Evolutionary conservation across 2,329 filamentous ascomycete species (phyloP).

Genomic region (Colletotrichum scovillei): DNA sequence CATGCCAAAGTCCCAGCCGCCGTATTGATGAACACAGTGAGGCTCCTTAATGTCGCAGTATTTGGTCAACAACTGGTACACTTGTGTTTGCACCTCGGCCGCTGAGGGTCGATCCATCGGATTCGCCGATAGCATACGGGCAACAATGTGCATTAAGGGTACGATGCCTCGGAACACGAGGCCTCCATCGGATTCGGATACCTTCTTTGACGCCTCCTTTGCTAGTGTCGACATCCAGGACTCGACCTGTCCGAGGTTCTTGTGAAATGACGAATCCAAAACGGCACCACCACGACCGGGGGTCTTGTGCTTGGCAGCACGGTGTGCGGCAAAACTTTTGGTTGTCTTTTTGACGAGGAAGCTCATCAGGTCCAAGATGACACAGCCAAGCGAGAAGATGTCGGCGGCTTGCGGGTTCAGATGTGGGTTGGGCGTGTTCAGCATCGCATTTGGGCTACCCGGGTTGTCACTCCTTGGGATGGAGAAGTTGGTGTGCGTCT

Average conservation of each 20-base stretch:
- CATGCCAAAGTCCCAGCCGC: slow-evolving; percentile 46
- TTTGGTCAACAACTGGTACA: slow-evolving; percentile 64
- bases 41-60: slow-evolving; percentile 59
- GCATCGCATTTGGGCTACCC: slow-evolving; percentile 46
- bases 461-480: slow-evolving; percentile 47
- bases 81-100: slow-evolving; percentile 61
- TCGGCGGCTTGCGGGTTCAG: slow-evolving; percentile 71
- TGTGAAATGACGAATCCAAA: slow-evolving; percentile 78
- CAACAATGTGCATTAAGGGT: slow-evolving; percentile 63
- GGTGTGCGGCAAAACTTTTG: slow-evolving; percentile 73
- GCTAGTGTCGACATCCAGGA: slow-evolving; percentile 74
- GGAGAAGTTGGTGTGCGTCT: slow-evolving; percentile 47
- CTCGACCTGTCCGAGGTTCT: slow-evolving; percentile 75
- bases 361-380: slow-evolving; percentile 78
- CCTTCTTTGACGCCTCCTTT: slow-evolving; percentile 66
- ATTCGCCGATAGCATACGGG: slow-evolving; percentile 64
- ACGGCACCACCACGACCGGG: slow-evolving; percentile 69
- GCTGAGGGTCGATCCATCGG: slow-evolving; percentile 66
- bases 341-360: slow-evolving; percentile 76
- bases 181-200: slow-evolving; percentile 51
- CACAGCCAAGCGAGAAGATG: slow-evolving; percentile 78
- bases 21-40: slow-evolving; percentile 65
- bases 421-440: slow-evolving; percentile 53
- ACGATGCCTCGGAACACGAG: slow-evolving; percentile 61
- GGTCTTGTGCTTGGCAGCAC: slow-evolving; percentile 72